Base-by-base conservation (phyloP, 176 grass and related monocot species). In the Avena sativa region DNA sequence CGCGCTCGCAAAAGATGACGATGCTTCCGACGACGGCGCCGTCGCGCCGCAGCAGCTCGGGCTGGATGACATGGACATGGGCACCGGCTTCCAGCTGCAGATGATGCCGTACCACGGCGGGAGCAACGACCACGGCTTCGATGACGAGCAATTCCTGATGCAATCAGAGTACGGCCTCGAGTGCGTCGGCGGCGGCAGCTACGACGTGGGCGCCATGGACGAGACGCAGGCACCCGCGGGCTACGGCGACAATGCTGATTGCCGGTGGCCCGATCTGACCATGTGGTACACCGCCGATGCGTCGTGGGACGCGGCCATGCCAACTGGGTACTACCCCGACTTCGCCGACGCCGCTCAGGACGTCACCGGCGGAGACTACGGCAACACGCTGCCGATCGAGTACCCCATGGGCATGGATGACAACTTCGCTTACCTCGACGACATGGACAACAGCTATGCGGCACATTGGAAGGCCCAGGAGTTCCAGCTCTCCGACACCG, bases 81-180 rank as follows among this genome's bases (percentile, higher is more conserved):
- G n/a, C 6, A 0, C 9, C 23, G 43, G 44, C 70, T 58, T 60
- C 88, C 15, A 74, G 21, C 44, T 40, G 20, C 87, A 84, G 81
- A 28, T 63, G 75, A 16, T 8, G 52, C 14, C 53, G 19, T 63
- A 2, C 58, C 4, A 25, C 12, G 26, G 6, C 25, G 26, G 16
- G 63, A 5, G 1, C 76, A 44, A 9, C 30, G 11, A 43, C 46
- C 79, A 9, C 30, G 11, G 38, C 46, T 71, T 8, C 4, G 13
- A 2, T n/a, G 32, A 8, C 10, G 70, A 23, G 17, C 70, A 12
- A 73, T 73, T 73, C 70, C 66, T 46, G 75, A 25, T 58, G 12
- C 34, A 38, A 14, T 59, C 36, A 36, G 55, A 13, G 23, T 9
- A 36, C 44, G 62, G 40, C 49, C 46, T 70, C 71, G 56, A 25